phyloP scores from a whole-genome alignment of 768 basidiomycete species.

The Agaricus subrufescens region DNA sequence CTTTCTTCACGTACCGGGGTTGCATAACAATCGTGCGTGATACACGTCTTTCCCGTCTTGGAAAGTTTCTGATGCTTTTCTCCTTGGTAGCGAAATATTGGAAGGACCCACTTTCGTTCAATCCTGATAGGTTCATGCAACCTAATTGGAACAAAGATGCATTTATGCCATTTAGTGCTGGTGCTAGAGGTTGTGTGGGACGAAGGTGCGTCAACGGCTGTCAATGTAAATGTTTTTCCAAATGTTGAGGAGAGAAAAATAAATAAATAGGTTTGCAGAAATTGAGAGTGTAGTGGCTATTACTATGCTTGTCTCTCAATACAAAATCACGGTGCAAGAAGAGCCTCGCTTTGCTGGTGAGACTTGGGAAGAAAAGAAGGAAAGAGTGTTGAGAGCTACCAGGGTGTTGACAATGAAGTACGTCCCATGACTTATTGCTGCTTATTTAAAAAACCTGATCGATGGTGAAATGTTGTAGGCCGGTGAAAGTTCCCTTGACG shows the following conservation, averaged over 20 bases:
- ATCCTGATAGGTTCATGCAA: conserved; percentile 15
- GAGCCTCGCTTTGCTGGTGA: conserved; percentile 42
- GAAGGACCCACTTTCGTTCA: conserved; percentile 37
- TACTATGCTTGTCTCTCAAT: conserved; percentile 39
- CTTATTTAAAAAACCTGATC: neutral
- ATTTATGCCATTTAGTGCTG: conserved; percentile 22
- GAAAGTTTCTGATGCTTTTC: conserved; percentile 13
- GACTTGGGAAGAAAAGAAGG: conserved; percentile 37
- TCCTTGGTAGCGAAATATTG: conserved; percentile 36
- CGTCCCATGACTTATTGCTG: neutral
- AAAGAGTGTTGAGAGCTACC: conserved; percentile 28
- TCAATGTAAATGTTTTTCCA: no score
- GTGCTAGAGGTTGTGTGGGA: conserved; percentile 41
- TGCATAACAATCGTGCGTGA: conserved; percentile 36
- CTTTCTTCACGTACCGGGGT: conserved; percentile 23
- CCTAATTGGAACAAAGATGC: conserved; percentile 16
- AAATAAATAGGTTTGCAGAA: conserved; percentile 34
- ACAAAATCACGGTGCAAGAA: conserved; percentile 41
- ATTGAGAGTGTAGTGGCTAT: conserved; percentile 42
- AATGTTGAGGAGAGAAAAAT: no score
- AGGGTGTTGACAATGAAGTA: conserved; percentile 24
- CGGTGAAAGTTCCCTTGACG: neutral
- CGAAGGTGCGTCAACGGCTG: conserved; percentile 25
- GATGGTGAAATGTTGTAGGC: neutral
- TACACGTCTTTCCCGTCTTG: neutral